Percentiles rank a stretch among this genome's conserved stretches.
These are phyloP conservation scores for Harrya chromipes DNA, from an alignment of 768 basidiomycete species.

Conservation along the genomic window DNA sequence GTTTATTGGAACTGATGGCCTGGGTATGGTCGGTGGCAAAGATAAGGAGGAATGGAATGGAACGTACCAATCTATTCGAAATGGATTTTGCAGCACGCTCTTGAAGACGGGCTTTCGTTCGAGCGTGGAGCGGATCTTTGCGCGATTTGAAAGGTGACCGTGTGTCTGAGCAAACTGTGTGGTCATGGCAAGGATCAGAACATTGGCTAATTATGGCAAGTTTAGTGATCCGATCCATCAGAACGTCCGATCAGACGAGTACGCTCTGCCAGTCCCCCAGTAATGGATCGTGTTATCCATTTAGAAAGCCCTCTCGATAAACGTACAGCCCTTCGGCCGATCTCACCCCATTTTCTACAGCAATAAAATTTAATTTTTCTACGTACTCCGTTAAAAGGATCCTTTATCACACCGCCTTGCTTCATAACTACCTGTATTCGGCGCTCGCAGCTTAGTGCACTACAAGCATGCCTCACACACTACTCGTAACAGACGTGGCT, in stretches of 20 bases:
- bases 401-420: background rate
- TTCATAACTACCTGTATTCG: slow-evolving; percentile 4
- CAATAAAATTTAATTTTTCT: background rate
- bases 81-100: slow-evolving; percentile 69
- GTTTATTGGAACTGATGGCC: slow-evolving; percentile 62
- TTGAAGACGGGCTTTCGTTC: slow-evolving; percentile 69
- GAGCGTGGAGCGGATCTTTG: slow-evolving; percentile 37
- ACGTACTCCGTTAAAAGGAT: slow-evolving; percentile 3
- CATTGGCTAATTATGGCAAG: too few species aligned
- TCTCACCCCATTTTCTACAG: slow-evolving; percentile 11
- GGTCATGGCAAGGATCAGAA: slow-evolving; percentile 31
- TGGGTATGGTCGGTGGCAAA: slow-evolving; percentile 23
- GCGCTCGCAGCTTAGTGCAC: background rate
- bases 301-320: background rate
- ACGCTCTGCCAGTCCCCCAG: background rate
- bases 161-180: slow-evolving; percentile 50
- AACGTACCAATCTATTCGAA: slow-evolving; percentile 61
- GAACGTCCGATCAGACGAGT: background rate
- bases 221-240: background rate
- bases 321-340: slow-evolving; percentile 1
- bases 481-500: slow-evolving; percentile 9
- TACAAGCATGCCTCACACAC: slow-evolving; percentile 6
- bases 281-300: background rate
- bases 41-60: slow-evolving; percentile 3
- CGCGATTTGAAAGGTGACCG: slow-evolving; percentile 62